These are phyloP conservation scores for Leccinum imitatum DNA, from an alignment of 768 basidiomycete species.

Conservation along the genomic window DNA sequence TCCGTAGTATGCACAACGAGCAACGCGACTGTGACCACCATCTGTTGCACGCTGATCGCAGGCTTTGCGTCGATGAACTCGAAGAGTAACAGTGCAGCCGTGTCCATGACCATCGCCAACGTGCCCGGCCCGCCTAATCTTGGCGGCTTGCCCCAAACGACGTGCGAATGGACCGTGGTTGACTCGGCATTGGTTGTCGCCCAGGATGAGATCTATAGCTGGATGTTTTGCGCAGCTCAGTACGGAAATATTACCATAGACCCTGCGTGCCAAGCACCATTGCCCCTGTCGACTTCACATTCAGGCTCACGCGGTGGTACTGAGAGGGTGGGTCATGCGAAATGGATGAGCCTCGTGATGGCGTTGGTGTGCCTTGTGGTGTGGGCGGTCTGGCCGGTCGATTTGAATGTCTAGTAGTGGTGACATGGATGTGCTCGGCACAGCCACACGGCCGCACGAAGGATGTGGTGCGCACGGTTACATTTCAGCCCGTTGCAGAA, in stretches of 20 bases:
- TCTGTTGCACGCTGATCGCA: constrained; percentile 3
- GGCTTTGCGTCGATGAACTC: background rate
- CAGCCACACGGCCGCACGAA: background rate
- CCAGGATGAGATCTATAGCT: background rate
- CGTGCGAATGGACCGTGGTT: constrained; percentile 2
- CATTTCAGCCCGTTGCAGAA: too few relatives aligned
- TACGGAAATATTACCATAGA: background rate
- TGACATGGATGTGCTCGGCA: background rate
- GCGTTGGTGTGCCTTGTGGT: background rate
- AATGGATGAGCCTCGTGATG: background rate
- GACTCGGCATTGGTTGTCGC: background rate
- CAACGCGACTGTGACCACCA: constrained; percentile 8
- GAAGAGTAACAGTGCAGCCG: background rate
- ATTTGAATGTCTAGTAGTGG: background rate
- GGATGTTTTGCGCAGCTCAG: background rate
- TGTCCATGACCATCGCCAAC: background rate
- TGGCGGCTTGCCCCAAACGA: background rate
- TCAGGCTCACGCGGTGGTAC: background rate
- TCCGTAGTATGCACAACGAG: constrained; percentile 1
- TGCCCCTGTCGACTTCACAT: background rate
- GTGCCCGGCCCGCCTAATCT: background rate
- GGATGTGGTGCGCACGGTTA: too few relatives aligned
- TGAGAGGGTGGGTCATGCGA: background rate
- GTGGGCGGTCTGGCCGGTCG: background rate
- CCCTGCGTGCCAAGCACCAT: background rate